Conservation (phyloP, 768 basidiomycete species). For the Macrolepiota albuminosa region DNA sequence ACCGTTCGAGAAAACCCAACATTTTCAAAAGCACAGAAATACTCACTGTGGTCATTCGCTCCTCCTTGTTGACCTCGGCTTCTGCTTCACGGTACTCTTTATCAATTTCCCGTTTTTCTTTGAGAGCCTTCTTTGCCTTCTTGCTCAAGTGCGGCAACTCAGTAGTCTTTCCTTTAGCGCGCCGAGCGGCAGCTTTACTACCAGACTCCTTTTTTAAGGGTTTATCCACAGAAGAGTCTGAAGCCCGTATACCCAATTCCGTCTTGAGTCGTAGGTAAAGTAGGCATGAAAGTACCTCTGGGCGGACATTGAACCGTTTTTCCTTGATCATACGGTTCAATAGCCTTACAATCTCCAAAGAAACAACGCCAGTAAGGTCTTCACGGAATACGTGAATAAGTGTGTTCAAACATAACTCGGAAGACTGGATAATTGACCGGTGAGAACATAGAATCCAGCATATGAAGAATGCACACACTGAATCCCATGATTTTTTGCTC, state of each 20-base stretch:
- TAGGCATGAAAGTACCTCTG: constrained; percentile 82
- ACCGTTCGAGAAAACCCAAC: background rate
- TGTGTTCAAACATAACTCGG: constrained; percentile 79
- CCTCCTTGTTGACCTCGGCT: constrained; percentile 90
- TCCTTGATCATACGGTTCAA: constrained; percentile 97
- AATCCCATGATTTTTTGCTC: constrained; percentile 86
- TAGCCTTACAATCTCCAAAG: constrained; percentile 85
- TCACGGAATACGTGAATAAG: constrained; percentile 78
- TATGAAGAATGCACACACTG: constrained; percentile 43
- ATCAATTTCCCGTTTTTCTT: constrained; percentile 86
- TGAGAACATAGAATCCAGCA: constrained; percentile 9
- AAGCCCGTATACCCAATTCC: constrained; percentile 79
- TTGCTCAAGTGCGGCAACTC: constrained; percentile 83
- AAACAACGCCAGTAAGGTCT: constrained; percentile 76
- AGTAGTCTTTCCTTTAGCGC: constrained; percentile 53
- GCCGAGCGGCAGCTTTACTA: constrained; percentile 36
- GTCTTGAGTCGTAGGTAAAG: constrained; percentile 81
- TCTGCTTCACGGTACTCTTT: constrained; percentile 93
- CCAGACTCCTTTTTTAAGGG: constrained; percentile 37
- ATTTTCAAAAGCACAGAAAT: background rate
- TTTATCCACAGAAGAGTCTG: constrained; percentile 62
- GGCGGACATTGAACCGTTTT: constrained; percentile 83
- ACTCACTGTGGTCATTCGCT: constrained; percentile 75
- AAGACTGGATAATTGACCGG: constrained; percentile 46
- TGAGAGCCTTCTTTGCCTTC: constrained; percentile 79